Conservation (phyloP, 805 yeast species). For the Naumovozyma baii region DNA sequence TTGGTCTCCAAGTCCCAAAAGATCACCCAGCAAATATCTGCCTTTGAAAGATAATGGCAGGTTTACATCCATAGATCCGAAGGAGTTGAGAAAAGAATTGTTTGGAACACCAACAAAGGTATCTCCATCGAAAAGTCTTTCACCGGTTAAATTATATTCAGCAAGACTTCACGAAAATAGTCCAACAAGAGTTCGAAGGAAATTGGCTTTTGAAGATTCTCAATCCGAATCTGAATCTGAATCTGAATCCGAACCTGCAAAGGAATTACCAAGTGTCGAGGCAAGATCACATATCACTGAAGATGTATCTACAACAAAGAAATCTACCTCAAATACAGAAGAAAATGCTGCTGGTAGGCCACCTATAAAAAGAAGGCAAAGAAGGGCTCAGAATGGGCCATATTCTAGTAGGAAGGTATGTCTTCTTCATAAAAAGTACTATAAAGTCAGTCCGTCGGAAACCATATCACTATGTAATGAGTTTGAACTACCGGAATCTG, state of each 20-base stretch:
- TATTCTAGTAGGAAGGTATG: neutral
- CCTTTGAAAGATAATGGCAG: constrained; percentile 17
- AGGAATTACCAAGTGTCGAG: neutral
- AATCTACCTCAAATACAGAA: neutral
- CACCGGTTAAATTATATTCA: constrained; percentile 3
- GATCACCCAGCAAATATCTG: constrained; percentile 5
- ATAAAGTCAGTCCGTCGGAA: constrained; percentile 34
- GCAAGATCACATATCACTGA: neutral
- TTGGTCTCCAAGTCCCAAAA: constrained; percentile 27
- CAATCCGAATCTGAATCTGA: constrained; percentile 5
- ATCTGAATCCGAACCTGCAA: too few species aligned
- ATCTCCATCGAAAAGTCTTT: constrained; percentile 5
- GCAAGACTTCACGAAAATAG: neutral
- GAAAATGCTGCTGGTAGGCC: neutral
- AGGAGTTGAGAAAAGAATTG: constrained; percentile 19
- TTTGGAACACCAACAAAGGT: constrained; percentile 23
- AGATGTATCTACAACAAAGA: neutral
- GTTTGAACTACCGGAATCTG: constrained; percentile 49
- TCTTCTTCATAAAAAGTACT: constrained; percentile 23
- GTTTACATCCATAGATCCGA: constrained; percentile 24
- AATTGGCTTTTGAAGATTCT: constrained; percentile 27
- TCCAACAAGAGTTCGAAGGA: constrained; percentile 20
- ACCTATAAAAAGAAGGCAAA: neutral
- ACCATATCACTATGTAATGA: constrained; percentile 47
- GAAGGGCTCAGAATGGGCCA: neutral